Percentiles rank a stretch among this genome's conserved stretches.
These are phyloP conservation scores for Zoysia pacifica DNA, from an alignment of 176 grass and related monocot species.

Conservation along the genomic window DNA sequence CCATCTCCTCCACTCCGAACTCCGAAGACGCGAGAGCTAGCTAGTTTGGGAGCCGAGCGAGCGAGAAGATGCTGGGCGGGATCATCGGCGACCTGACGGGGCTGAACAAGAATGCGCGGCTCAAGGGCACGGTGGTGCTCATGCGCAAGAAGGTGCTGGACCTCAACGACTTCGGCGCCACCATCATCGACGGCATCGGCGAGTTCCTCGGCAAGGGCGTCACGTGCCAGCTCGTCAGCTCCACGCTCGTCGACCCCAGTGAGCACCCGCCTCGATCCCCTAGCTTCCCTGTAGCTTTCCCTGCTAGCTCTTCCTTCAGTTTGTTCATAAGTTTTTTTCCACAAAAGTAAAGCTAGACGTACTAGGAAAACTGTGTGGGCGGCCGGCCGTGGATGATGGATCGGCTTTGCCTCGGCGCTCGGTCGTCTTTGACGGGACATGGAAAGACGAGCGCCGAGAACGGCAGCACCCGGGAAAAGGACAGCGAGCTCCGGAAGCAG, in stretches of 20 bases:
- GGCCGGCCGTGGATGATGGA: background rate
- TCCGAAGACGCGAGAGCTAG: too few species aligned
- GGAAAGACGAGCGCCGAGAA: slow-evolving; percentile 13
- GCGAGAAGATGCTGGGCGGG: slow-evolving; percentile 26
- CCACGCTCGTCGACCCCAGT: slow-evolving; percentile 62
- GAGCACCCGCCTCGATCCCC: background rate
- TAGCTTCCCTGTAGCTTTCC: background rate
- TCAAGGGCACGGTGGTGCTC: slow-evolving; percentile 59
- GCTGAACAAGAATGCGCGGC: slow-evolving; percentile 15
- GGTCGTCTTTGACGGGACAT: slow-evolving; percentile 23
- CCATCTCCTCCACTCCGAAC: too few species aligned
- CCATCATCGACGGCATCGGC: slow-evolving; percentile 53
- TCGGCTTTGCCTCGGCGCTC: slow-evolving; percentile 1
- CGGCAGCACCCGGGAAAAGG: slow-evolving; percentile 13
- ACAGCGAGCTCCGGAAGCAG: background rate
- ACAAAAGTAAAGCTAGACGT: background rate
- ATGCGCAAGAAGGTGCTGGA: slow-evolving; percentile 74
- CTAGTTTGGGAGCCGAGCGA: too few species aligned
- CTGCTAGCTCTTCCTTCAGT: background rate
- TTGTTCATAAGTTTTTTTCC: background rate
- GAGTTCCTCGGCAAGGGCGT: slow-evolving; percentile 60
- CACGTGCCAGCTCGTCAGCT: slow-evolving; percentile 73
- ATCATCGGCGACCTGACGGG: slow-evolving; percentile 32
- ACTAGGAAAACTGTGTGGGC: background rate
- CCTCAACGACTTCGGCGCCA: slow-evolving; percentile 62